Percentiles rank a stretch among this genome's conserved stretches.
phyloP scores from a whole-genome alignment of 768 basidiomycete species.

The Mycena albidolilacea region DNA sequence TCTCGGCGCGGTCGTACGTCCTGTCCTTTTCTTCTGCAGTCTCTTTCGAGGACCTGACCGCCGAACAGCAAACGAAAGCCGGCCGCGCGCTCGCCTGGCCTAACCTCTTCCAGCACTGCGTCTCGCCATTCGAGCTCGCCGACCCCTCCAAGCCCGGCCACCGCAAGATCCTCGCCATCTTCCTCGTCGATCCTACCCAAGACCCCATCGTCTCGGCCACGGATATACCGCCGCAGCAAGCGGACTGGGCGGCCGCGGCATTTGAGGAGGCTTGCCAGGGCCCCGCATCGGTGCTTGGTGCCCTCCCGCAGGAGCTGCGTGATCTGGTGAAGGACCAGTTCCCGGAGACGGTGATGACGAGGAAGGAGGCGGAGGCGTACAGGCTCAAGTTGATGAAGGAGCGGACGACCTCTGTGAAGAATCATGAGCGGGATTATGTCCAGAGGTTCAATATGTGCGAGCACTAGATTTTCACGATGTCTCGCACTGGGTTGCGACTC shows the following conservation, averaged over 20 bases:
- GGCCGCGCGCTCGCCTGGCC: slow-evolving; percentile 55
- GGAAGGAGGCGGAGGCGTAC: slow-evolving; percentile 32
- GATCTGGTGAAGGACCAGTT: slow-evolving; percentile 31
- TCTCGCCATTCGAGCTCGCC: slow-evolving; percentile 52
- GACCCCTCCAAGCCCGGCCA: slow-evolving; percentile 53
- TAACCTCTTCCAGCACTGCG: slow-evolving; percentile 55
- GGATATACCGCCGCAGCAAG: slow-evolving; percentile 51
- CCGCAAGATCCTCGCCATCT: slow-evolving; percentile 57
- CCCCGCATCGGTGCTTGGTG: background rate
- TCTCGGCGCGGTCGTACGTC: slow-evolving; percentile 45
- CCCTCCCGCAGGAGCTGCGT: slow-evolving; percentile 30
- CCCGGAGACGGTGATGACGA: slow-evolving; percentile 31
- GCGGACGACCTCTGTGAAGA: slow-evolving; percentile 34
- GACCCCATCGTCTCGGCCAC: slow-evolving; percentile 47
- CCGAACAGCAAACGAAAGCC: slow-evolving; percentile 38
- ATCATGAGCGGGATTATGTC: slow-evolving; percentile 21
- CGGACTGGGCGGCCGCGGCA: slow-evolving; percentile 44
- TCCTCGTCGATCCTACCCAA: slow-evolving; percentile 54
- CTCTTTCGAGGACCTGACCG: background rate
- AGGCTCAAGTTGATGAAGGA: slow-evolving; percentile 43
- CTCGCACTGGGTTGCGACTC: too few species aligned
- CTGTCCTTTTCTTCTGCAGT: background rate
- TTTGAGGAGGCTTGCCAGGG: slow-evolving; percentile 25
- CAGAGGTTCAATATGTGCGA: slow-evolving; percentile 40
- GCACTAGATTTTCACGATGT: slow-evolving; percentile 10